phyloP scores from a whole-genome alignment of 345 rosid species.

The Erodium maritimum region DNA sequence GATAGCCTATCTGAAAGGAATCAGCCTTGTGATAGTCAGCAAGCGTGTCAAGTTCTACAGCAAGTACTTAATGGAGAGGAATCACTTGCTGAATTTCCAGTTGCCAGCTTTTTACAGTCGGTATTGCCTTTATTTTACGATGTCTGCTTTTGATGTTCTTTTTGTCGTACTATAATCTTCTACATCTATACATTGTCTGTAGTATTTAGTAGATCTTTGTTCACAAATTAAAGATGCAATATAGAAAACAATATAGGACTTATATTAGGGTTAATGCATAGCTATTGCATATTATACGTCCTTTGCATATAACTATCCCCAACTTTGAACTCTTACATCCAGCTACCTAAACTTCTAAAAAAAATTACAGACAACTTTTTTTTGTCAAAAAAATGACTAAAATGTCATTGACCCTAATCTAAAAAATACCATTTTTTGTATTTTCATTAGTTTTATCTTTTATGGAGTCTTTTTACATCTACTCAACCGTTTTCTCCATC shows the following conservation, averaged over 20 bases:
- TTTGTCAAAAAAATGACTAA: too few relatives aligned
- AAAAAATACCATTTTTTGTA: too few relatives aligned
- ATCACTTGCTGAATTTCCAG: slow-evolving; percentile 92
- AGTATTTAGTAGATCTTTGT: neutral
- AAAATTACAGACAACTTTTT: too few relatives aligned
- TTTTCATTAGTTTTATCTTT: too few relatives aligned
- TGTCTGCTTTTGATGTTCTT: neutral
- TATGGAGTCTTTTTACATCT: too few relatives aligned
- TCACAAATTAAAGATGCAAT: neutral
- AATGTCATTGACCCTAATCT: too few relatives aligned
- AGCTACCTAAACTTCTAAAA: too few relatives aligned
- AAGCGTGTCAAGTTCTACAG: slow-evolving; percentile 22
- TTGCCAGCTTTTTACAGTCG: slow-evolving; percentile 68
- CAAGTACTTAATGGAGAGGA: slow-evolving; percentile 52
- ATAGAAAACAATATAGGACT: neutral
- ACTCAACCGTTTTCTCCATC: too few relatives aligned
- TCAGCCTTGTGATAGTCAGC: slow-evolving; percentile 22
- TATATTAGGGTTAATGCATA: too few relatives aligned
- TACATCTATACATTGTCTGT: neutral
- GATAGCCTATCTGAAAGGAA: slow-evolving; percentile 28
- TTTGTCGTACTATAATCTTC: neutral
- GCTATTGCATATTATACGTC: too few relatives aligned
- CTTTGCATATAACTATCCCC: too few relatives aligned
- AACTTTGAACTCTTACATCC: too few relatives aligned
- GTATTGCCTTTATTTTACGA: slow-evolving; percentile 21